Percentiles rank a stretch among this genome's conserved stretches.
These are phyloP conservation scores for Paratinospora sagittata DNA, from an alignment of 164 flowering plant genomes.

Conservation along the genomic window DNA sequence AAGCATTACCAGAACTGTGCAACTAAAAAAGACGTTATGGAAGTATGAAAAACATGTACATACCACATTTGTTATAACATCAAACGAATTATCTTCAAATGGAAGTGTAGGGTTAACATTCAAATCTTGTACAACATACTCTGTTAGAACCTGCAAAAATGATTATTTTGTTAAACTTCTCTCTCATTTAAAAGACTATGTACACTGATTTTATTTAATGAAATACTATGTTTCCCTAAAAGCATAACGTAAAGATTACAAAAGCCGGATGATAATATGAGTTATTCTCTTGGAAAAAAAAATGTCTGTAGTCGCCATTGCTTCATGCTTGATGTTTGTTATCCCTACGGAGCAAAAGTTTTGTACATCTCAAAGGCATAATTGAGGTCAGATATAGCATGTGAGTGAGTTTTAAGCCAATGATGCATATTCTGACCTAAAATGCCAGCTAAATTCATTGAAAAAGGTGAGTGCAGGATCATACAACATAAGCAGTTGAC, in stretches of 20 bases:
- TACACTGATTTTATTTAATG: too few relatives aligned
- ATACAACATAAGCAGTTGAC: too few relatives aligned
- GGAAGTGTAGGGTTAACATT: constrained; percentile 80
- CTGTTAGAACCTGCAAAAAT: constrained; percentile 64
- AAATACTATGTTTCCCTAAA: background rate
- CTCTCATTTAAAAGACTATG: background rate
- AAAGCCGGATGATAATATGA: background rate
- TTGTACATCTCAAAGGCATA: too few relatives aligned
- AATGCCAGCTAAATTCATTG: too few relatives aligned
- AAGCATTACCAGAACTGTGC: background rate
- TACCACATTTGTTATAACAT: constrained; percentile 91
- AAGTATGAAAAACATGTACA: constrained; percentile 11
- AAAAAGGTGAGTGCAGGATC: too few relatives aligned
- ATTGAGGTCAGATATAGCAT: too few relatives aligned
- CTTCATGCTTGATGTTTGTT: too few relatives aligned
- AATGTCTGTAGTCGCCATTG: too few relatives aligned
- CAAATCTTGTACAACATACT: constrained; percentile 80
- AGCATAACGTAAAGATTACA: background rate
- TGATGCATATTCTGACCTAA: too few relatives aligned
- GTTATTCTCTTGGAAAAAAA: background rate
- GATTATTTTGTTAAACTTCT: background rate
- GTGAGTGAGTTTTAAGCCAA: too few relatives aligned
- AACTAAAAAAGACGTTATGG: background rate
- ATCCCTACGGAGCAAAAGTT: too few relatives aligned
- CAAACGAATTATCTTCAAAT: constrained; percentile 77